phyloP scores from a whole-genome alignment of 2,329 filamentous ascomycete species.

The Monosporascus sp. region DNA sequence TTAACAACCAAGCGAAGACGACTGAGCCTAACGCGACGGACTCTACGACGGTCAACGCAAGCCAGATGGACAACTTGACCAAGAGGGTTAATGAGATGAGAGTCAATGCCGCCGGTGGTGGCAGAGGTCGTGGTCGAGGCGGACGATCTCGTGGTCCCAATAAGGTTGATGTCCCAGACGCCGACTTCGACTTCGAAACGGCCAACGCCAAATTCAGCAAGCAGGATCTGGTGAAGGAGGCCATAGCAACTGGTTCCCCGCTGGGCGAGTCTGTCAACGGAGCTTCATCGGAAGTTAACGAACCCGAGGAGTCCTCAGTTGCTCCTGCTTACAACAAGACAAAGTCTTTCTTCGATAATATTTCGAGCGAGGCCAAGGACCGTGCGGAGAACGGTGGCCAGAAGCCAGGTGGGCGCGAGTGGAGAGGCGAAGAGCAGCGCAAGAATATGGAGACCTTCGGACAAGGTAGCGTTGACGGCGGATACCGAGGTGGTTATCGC shows the following conservation, averaged over 20 bases:
- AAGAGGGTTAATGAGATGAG: slow-evolving; percentile 76
- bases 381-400: slow-evolving; percentile 66
- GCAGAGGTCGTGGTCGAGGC: slow-evolving; percentile 41
- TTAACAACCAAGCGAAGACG: slow-evolving; percentile 35
- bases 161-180: slow-evolving; percentile 82
- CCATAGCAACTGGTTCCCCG: slow-evolving; percentile 70
- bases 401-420: slow-evolving; percentile 74
- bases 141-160: slow-evolving; percentile 39
- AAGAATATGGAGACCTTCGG: slow-evolving; percentile 98
- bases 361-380: slow-evolving; percentile 89
- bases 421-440: slow-evolving; percentile 87
- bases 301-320: slow-evolving; percentile 26
- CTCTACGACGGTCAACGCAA: slow-evolving; percentile 32
- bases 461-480: slow-evolving; percentile 86
- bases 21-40: slow-evolving; percentile 14
- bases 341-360: slow-evolving; percentile 95
- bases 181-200: slow-evolving; percentile 87
- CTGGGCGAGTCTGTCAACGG: slow-evolving; percentile 45
- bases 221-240: slow-evolving; percentile 82
- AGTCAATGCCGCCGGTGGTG: slow-evolving; percentile 51
- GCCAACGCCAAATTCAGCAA: slow-evolving; percentile 87
- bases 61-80: slow-evolving; percentile 63
- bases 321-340: slow-evolving; percentile 75
- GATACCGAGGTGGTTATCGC: slow-evolving; percentile 69
- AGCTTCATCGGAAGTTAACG: slow-evolving; percentile 29